These are phyloP conservation scores for Tetragonia tetragonoides DNA, from an alignment of 148 eudicot genomes.

Conservation along the genomic window DNA sequence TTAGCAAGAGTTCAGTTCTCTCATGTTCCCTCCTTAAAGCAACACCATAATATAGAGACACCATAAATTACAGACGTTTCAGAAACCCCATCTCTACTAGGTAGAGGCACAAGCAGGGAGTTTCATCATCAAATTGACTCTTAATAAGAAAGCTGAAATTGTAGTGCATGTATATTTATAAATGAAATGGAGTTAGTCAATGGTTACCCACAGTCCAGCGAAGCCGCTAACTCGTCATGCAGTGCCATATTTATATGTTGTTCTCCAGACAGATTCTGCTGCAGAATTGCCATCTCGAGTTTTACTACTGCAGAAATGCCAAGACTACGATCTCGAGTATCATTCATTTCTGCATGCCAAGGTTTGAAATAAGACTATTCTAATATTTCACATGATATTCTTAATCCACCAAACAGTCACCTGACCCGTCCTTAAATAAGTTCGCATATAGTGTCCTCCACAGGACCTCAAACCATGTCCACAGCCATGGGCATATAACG, in stretches of 20 bases:
- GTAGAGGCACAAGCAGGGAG: too few species aligned
- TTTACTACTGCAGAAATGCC: slow-evolving; percentile 40
- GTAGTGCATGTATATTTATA: neutral
- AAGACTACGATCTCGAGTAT: slow-evolving; percentile 5
- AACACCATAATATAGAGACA: too few species aligned
- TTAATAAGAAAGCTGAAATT: neutral
- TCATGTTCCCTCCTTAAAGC: too few species aligned
- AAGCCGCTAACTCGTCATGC: neutral
- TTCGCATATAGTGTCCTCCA: too few species aligned
- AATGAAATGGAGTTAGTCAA: slow-evolving; percentile 21
- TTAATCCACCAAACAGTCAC: too few species aligned
- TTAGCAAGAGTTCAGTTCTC: too few species aligned
- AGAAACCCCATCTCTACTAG: neutral
- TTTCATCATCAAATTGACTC: neutral
- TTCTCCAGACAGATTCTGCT: slow-evolving; percentile 51
- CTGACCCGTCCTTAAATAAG: too few species aligned
- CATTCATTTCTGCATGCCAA: too few species aligned
- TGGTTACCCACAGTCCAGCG: slow-evolving; percentile 1
- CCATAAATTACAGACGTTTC: neutral
- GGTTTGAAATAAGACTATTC: too few species aligned
- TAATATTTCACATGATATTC: too few species aligned
- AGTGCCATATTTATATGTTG: neutral
- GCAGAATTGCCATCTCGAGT: slow-evolving; percentile 29
- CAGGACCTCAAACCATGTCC: too few species aligned
- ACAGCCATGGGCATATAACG: too few species aligned